These are phyloP conservation scores for Colletotrichum liriopes DNA, from an alignment of 2,329 filamentous ascomycete genomes.

Conservation along the genomic window DNA sequence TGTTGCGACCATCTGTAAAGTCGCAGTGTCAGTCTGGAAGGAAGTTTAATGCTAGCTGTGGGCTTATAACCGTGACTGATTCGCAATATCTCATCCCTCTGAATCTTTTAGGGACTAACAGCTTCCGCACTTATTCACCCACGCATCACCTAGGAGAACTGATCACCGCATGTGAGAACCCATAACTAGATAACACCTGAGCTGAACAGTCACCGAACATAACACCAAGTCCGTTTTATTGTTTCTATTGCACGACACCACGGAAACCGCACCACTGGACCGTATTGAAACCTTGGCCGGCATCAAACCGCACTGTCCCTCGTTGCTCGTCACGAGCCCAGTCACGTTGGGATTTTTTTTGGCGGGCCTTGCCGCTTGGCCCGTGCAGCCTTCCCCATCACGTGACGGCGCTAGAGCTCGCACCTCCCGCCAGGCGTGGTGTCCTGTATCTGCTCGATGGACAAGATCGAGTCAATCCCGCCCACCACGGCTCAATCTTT, in stretches of 20 bases:
- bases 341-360: constrained; percentile 21
- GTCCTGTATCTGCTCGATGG: constrained; percentile 39
- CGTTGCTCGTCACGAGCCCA: not conserved
- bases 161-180: not conserved
- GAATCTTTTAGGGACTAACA: no score
- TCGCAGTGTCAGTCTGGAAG: no score
- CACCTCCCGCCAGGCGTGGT: constrained; percentile 40
- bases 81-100: no score
- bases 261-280: not conserved
- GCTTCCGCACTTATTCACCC: not conserved
- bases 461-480: constrained; percentile 41
- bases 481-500: constrained; percentile 42
- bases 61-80: no score
- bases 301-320: not conserved
- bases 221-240: not conserved
- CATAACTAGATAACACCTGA: not conserved
- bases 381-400: constrained; percentile 18
- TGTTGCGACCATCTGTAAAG: no score
- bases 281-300: not conserved
- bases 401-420: constrained; percentile 45
- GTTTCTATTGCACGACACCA: not conserved
- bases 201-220: no score
- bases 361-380: not conserved
- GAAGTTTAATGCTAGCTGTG: no score
- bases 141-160: not conserved